Base-by-base conservation (phyloP, 2,329 filamentous ascomycete species). In the Chaetomium strumarium region DNA sequence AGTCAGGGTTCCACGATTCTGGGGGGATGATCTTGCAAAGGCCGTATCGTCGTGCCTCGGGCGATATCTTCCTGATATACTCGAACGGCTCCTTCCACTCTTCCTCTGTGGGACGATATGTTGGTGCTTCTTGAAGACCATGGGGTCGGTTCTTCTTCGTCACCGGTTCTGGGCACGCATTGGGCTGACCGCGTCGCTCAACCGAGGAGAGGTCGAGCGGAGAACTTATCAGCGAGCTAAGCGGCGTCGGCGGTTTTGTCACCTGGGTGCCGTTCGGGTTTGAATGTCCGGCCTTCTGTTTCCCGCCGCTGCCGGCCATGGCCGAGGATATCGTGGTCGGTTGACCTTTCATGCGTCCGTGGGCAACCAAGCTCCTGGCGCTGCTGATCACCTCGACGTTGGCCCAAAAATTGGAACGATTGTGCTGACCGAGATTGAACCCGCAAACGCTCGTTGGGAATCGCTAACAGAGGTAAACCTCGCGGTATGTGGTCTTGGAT, bases 21-120 rank as follows among this genome's bases (percentile, higher is more conserved):
- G 93, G 93, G 5, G 93, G 93, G 52, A 99, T 88, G 57, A 99
- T 89, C 71, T 96, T 96, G 78, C 90, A 91, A 49, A 99, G 88
- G 46, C 93, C 93, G 70, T 88, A 97, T 63, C 91, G 83, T 60
- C 79, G 81, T 20, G 89, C 93, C 67, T 96, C 90, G 1, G 89
- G 84, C 1, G 85, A 78, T 61, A 99, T 96, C 70, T 92, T 96
- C 67, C 85, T 85, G 63, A 99, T 91, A 66, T 96, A 99, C 62
- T 88, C 87, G 66, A 96, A 84, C 0, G 93, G 93, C 63, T 99
- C 91, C 64, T 86, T 89, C 77, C 93, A 99, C 69, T 99, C 91
- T 62, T 96, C 91, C 61, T 90, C 85, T 0, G 89, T 96, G 31
- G 93, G 93, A 58, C 84, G 79, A 68, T 90, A 99, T 5, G 90